Evolutionary conservation across 208 protist genomes (phyloP).

Genomic region (Trypanosoma rangeli): DNA sequence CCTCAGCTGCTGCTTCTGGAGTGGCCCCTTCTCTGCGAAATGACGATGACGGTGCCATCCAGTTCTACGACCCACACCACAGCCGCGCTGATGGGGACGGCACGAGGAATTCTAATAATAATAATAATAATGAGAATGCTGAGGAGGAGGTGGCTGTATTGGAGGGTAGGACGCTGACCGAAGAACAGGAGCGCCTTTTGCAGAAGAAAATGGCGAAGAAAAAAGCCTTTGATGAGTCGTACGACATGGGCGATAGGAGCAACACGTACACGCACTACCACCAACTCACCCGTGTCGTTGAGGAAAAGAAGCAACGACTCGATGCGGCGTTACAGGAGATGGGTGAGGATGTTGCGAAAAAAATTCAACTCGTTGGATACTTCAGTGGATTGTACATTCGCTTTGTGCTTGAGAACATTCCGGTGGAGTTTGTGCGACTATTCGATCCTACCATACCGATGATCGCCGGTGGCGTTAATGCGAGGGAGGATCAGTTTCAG

Average conservation of each 20-base stretch:
- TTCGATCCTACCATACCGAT: slow-evolving; percentile 91
- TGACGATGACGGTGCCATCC: slow-evolving; percentile 44
- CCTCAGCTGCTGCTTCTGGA: slow-evolving; percentile 5
- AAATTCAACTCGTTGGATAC: slow-evolving; percentile 90
- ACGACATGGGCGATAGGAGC: slow-evolving; percentile 75
- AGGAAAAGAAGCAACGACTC: slow-evolving; percentile 81
- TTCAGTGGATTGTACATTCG: slow-evolving; percentile 96
- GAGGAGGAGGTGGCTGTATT: slow-evolving; percentile 44
- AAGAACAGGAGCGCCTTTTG: slow-evolving; percentile 76
- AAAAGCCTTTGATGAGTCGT: slow-evolving; percentile 79
- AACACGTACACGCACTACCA: slow-evolving; percentile 83
- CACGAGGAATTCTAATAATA: background rate
- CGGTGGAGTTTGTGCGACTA: slow-evolving; percentile 94
- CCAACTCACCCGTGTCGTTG: slow-evolving; percentile 71
- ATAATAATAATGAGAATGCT: slow-evolving; percentile 36
- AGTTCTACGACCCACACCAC: slow-evolving; percentile 32
- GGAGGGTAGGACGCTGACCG: slow-evolving; percentile 48
- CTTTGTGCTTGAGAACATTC: slow-evolving; percentile 93
- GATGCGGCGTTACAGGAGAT: slow-evolving; percentile 80
- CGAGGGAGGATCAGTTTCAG: slow-evolving; percentile 94
- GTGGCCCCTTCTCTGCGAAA: slow-evolving; percentile 21
- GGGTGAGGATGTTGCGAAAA: slow-evolving; percentile 81
- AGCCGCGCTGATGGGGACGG: background rate
- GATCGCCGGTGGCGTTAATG: slow-evolving; percentile 94
- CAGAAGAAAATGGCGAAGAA: slow-evolving; percentile 93